Percentiles rank a stretch among this genome's conserved stretches.
These are phyloP conservation scores for Gossypium schwendimanii DNA, from an alignment of 441 rosid species.

Conservation along the genomic window DNA sequence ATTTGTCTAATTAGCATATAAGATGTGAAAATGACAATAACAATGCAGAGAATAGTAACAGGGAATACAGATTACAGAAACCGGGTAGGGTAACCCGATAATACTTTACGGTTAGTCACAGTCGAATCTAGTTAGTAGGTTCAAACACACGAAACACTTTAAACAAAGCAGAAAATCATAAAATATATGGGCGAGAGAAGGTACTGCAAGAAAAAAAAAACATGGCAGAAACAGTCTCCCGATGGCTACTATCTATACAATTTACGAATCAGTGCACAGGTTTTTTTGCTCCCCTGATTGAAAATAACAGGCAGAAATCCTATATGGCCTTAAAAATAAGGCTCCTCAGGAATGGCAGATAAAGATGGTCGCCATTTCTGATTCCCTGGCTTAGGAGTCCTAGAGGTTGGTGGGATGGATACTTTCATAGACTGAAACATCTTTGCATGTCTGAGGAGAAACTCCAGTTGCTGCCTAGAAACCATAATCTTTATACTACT, in stretches of 20 bases:
- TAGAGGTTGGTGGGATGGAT: conserved; percentile 7
- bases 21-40: too few species aligned
- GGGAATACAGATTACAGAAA: background rate
- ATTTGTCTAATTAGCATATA: too few species aligned
- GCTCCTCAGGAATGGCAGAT: conserved; percentile 29
- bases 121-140: background rate
- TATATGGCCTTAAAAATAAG: conserved; percentile 7
- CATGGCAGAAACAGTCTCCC: conserved; percentile 4
- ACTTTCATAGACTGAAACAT: conserved; percentile 18
- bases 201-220: conserved; percentile 2
- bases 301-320: background rate
- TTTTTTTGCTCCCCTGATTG: background rate
- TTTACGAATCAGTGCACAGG: background rate
- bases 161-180: background rate
- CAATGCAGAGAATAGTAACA: background rate
- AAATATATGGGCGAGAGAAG: background rate
- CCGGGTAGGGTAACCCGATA: background rate
- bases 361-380: conserved; percentile 44
- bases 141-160: background rate
- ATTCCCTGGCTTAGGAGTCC: conserved; percentile 5
- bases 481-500: conserved; percentile 29
- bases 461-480: conserved; percentile 32
- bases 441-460: conserved; percentile 21
- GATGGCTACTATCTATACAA: background rate
- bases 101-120: background rate